These are phyloP conservation scores for Mycena galericulata DNA, from an alignment of 768 basidiomycete genomes.

Conservation along the genomic window DNA sequence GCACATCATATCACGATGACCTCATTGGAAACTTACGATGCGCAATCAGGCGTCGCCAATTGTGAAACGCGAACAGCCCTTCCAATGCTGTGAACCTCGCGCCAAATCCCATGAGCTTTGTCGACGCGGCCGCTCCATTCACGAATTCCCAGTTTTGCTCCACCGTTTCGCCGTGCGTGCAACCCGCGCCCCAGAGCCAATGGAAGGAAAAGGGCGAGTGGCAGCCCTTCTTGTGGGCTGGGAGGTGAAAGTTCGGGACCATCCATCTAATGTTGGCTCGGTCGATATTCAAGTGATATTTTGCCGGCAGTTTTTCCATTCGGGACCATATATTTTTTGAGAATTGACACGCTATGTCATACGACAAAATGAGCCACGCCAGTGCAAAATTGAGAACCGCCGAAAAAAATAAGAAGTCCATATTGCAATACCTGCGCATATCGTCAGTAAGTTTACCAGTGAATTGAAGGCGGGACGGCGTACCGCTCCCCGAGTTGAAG, in stretches of 20 bases:
- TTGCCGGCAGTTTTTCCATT: neutral
- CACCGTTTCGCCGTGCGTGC: neutral
- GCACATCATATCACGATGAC: too few relatives aligned
- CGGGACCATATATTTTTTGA: neutral
- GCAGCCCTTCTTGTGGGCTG: neutral
- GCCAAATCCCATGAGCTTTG: neutral
- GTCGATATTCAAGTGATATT: neutral
- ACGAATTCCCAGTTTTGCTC: neutral
- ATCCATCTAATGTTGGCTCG: neutral
- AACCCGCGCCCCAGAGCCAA: conserved; percentile 1
- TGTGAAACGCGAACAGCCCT: neutral
- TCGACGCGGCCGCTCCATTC: neutral
- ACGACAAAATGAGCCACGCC: neutral
- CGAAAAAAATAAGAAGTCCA: neutral
- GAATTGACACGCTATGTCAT: conserved; percentile 10
- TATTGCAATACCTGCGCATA: neutral
- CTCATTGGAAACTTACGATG: neutral
- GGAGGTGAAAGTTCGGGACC: neutral
- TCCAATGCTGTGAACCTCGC: neutral
- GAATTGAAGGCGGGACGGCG: neutral
- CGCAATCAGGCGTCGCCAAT: neutral
- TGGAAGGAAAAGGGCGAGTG: neutral
- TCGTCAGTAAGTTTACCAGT: too few relatives aligned
- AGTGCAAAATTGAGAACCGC: neutral
- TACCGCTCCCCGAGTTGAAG: conserved; percentile 37